Conservation (phyloP, 2,329 filamentous ascomycete genomes). For the Colletotrichum tanaceti region DNA sequence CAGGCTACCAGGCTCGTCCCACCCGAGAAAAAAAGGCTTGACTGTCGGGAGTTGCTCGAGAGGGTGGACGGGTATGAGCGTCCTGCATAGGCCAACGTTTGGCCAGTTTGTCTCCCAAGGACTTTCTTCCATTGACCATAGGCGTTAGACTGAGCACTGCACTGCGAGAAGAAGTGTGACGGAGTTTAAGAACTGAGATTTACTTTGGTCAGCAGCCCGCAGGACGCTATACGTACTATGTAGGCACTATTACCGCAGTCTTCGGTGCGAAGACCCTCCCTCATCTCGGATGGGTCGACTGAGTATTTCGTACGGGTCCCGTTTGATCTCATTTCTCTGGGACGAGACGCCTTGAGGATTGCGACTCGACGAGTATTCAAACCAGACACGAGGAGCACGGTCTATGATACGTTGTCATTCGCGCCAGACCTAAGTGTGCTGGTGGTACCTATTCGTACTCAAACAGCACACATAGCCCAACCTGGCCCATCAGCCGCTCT, state of each 20-base stretch:
- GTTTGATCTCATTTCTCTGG: background rate
- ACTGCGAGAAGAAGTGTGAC: background rate
- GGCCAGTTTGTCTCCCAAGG: constrained; percentile 2
- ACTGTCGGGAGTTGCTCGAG: constrained; percentile 10
- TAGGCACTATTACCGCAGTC: background rate
- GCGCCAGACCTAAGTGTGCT: too few relatives aligned
- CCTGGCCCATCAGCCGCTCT: background rate
- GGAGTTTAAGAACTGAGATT: background rate
- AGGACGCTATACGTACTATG: background rate
- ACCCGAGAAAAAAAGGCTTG: constrained; percentile 20
- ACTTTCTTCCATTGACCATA: too few relatives aligned
- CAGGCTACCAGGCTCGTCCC: background rate
- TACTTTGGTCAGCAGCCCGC: background rate
- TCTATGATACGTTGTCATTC: background rate
- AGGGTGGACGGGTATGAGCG: background rate
- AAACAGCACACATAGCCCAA: too few relatives aligned
- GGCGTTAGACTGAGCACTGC: background rate
- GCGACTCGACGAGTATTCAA: background rate
- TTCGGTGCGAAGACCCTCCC: background rate
- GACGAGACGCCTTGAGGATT: background rate
- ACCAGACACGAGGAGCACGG: background rate
- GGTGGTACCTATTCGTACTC: too few relatives aligned
- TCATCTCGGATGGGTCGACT: background rate
- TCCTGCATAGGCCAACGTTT: constrained; percentile 2
- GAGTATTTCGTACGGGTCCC: background rate